A percentile compares a stretch with the other conserved stretches of the same genome.
Conservation (phyloP, 169 alveolate species). For the Eimeria brunetti region DNA sequence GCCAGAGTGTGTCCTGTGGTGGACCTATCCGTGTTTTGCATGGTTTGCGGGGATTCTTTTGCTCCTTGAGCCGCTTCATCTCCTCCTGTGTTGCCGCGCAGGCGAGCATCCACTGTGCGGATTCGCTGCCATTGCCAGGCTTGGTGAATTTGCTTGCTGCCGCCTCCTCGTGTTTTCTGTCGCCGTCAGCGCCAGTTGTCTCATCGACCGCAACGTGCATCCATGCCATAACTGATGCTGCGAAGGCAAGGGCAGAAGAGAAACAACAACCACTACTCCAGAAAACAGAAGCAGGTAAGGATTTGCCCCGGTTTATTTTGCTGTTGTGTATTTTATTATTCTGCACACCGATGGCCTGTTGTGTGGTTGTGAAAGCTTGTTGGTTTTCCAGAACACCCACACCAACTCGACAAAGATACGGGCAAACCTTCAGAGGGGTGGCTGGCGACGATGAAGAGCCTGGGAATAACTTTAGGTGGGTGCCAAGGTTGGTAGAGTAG, state of each 20-base stretch:
- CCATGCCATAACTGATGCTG: slow-evolving; percentile 41
- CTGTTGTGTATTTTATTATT: not conserved
- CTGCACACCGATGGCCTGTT: not conserved
- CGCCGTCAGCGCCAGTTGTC: slow-evolving; percentile 50
- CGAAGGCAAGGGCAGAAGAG: slow-evolving; percentile 42
- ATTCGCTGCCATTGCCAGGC: slow-evolving; percentile 9
- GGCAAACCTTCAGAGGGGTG: slow-evolving; percentile 55
- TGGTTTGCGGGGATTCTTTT: not conserved
- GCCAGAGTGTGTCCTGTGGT: not conserved
- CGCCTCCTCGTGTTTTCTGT: slow-evolving; percentile 32
- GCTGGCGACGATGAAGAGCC: slow-evolving; percentile 53
- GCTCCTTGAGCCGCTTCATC: not conserved
- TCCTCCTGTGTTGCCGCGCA: not conserved
- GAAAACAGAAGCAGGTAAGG: not conserved
- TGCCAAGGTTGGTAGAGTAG: not conserved
- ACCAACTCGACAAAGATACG: not conserved
- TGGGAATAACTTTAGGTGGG: slow-evolving; percentile 28
- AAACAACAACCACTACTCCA: not conserved
- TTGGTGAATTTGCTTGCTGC: slow-evolving; percentile 54
- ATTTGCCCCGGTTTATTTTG: no score
- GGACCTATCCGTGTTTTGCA: not conserved
- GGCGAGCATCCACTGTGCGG: slow-evolving; percentile 31
- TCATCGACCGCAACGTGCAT: slow-evolving; percentile 4
- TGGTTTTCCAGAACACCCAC: not conserved
- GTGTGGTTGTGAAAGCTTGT: not conserved